Evolutionary conservation across 1,139 yeast species (phyloP), one percentile per base, ranked within the genome.

Genomic region (Candida neerlandica): DNA sequence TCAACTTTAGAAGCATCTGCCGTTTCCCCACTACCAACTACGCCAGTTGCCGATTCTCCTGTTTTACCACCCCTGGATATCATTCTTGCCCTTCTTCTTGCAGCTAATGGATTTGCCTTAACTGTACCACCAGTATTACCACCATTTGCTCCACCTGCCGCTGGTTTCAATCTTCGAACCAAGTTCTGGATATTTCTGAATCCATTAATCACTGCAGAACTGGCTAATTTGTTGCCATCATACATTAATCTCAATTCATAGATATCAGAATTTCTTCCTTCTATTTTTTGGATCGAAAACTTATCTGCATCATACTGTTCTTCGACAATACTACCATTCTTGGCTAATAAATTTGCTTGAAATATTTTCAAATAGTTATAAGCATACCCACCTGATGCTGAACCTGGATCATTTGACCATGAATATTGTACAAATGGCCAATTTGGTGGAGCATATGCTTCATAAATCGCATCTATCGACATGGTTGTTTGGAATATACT

Each of bases 141-240:
- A 5, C 56, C 38, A 5, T 54, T 48, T 4, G 52, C 51, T 6
- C 54, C 56, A 5, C 51, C 53, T 7, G 62, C 51, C 4, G 59
- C 54, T 2, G 82, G 84, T 59, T 86, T 88, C 55, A 94, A 74
- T 63, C 86, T 89, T 47, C 99, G 73, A 9, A 92, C 97, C 62
- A 94, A 71, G 65, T 94, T 94, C 64, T 95, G 99, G 56, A 94
- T 94, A 65, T 95, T 95, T 58, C 96, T 79, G 67, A 94, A 94
- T 34, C 98, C 98, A 64, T 92, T 91, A 1, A 94, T 84, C 34
- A 90, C 84, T 1, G 94, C 92, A 2, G 89, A 81, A 21, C 85
- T 76, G 0, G 86, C 94, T 1, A 87, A 54, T 6, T 73, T 66
- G 7, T 62, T 58, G 1, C 62, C 64, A 9, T 65, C 61, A 41